These are phyloP conservation scores for Talaromyces stipitatus DNA, from an alignment of 495 filamentous ascomycete species.

Conservation along the genomic window DNA sequence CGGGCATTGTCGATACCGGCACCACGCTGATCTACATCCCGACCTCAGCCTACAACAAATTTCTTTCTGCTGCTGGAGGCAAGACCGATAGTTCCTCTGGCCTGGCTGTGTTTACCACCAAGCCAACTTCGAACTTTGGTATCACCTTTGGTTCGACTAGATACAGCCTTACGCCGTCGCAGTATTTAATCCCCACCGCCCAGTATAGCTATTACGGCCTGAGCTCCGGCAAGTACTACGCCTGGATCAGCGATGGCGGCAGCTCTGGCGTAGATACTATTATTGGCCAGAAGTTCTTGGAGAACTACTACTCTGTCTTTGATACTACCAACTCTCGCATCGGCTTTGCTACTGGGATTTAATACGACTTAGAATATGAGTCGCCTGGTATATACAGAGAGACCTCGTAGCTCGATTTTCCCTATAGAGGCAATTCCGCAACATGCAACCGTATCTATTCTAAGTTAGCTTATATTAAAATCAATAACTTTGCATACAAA, in stretches of 20 bases:
- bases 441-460: not conserved
- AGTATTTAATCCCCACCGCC: not conserved
- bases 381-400: not conserved
- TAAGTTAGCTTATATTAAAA: not conserved
- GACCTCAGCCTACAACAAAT: not conserved
- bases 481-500: not conserved
- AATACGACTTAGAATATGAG: not conserved
- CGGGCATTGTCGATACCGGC: slow-evolving; percentile 1
- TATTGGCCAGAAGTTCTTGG: slow-evolving; percentile 1
- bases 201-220: not conserved
- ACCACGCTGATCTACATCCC: slow-evolving; percentile 1
- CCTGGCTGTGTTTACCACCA: not conserved
- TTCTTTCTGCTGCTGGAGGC: not conserved
- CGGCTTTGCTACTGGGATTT: not conserved
- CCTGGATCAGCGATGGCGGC: not conserved
- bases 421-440: not conserved
- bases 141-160: not conserved
- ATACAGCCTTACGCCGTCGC: not conserved
- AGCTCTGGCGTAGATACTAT: not conserved
- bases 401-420: not conserved
- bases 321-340: slow-evolving; percentile 2
- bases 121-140: not conserved
- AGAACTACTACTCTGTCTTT: not conserved
- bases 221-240: not conserved
- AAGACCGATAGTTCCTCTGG: not conserved